Percentiles rank a stretch among this genome's conserved stretches.
Evolutionary conservation across 2,329 filamentous ascomycete genomes (phyloP).

Genomic region (Cordyceps pruinosa): DNA sequence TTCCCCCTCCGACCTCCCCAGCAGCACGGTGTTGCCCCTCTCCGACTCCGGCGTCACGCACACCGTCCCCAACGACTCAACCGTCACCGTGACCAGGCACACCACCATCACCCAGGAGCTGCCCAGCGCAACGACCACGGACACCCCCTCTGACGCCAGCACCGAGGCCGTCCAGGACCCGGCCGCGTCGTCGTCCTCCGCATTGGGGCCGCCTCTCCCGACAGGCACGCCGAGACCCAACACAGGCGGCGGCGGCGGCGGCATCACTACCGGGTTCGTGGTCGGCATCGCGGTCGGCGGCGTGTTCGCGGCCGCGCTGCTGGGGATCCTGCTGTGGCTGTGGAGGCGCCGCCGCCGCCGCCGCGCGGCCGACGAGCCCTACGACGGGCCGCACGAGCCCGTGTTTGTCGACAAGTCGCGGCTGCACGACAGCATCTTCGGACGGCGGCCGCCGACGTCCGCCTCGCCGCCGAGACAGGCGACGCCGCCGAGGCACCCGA

Average conservation of each 20-base stretch:
- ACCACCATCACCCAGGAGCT: slow-evolving; percentile 21
- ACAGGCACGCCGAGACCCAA: background rate
- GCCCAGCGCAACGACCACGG: slow-evolving; percentile 21
- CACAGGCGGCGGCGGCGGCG: background rate
- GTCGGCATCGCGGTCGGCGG: slow-evolving; percentile 22
- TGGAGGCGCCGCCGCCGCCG: slow-evolving; percentile 2
- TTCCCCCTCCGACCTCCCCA: background rate
- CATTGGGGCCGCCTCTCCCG: background rate
- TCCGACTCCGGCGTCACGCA: slow-evolving; percentile 32
- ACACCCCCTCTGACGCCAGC: slow-evolving; percentile 13
- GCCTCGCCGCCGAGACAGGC: background rate
- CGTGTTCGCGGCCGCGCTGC: slow-evolving; percentile 28
- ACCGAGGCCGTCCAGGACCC: background rate
- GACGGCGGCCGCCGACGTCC: background rate
- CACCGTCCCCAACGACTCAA: slow-evolving; percentile 28
- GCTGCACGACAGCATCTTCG: slow-evolving; percentile 7
- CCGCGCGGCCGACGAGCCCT: background rate
- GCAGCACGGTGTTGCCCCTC: slow-evolving; percentile 17
- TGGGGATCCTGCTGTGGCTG: slow-evolving; percentile 22
- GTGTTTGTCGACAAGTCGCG: background rate
- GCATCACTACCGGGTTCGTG: background rate
- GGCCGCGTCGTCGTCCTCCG: background rate
- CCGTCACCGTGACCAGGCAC: slow-evolving; percentile 29
- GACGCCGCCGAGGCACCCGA: background rate
- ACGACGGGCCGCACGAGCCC: background rate